Evolutionary conservation across 306 rosid species (phyloP), one percentile per base, ranked within the genome.

Genomic region (Dalbergia cultrata): DNA sequence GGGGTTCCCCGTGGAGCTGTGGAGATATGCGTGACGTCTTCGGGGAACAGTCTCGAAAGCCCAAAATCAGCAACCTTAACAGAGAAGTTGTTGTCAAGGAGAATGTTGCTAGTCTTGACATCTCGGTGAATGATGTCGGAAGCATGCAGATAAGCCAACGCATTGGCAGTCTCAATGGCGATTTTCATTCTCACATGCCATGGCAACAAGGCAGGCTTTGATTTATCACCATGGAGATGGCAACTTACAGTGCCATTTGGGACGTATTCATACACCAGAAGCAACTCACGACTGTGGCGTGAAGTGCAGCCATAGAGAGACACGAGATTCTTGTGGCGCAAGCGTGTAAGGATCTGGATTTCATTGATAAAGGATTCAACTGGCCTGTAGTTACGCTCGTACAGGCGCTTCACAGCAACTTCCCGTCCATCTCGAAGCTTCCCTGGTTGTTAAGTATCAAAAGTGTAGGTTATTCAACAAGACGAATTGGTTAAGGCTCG

Each of bases 11-110:
- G 86, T 31, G 97, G 93, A 26, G 87, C 87, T 11, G 92, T 91
- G 13, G 97, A 91, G 39, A 91, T 83, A 10, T 91, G 97, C 10
- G 88, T 88, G 68, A 80, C 92, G 35, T 91, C 80, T 9, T 54
- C 17, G 37, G 97, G 92, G 77, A 85, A 91, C 5, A 85, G 53
- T 44, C 93, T 57, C 4, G 97, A 89, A 34, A 91, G 89, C 43
- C 97, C 97, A 45, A 89, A 91, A 77, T 91, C 93, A 14, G 92
- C 92, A 71, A 91, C 93, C 60, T 91, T 88, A 34, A 89, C 92
- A 13, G 80, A 26, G 4, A 83, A 88, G 6, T 63, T 82, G 18
- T 47, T 63, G 74, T 91, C 92, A 0, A 91, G 82, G 50, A 89
- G 97, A 72, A 91, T 88, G 89, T 91, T 91, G 79, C 54, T 83